These are phyloP conservation scores for Periglandula ipomoeae DNA, from an alignment of 2,329 filamentous ascomycete genomes.

Conservation along the genomic window DNA sequence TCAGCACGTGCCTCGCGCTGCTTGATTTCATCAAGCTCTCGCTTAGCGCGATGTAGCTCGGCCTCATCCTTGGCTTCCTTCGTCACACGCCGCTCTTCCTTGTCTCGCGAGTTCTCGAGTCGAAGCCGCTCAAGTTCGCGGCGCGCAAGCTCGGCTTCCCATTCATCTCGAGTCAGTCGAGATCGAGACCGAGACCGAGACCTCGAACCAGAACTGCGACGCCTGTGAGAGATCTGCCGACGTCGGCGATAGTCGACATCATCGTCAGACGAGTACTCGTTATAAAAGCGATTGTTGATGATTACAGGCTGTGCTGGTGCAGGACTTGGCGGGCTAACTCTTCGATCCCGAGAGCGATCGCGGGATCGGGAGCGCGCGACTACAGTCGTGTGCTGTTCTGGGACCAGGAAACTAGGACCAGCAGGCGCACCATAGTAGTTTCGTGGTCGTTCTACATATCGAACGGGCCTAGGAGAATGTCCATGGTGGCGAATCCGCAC, in stretches of 20 bases:
- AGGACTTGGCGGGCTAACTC: conserved; percentile 28
- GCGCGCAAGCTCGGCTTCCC: conserved; percentile 28
- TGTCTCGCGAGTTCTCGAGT: conserved; percentile 30
- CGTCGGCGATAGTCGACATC: conserved; percentile 18
- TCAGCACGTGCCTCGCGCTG: conserved; percentile 36
- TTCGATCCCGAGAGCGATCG: conserved; percentile 38
- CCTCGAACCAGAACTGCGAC: conserved; percentile 17
- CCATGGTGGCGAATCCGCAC: conserved; percentile 36
- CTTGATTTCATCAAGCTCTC: conserved; percentile 38
- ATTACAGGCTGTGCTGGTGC: conserved; percentile 36
- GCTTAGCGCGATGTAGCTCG: conserved; percentile 40
- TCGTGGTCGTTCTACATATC: conserved; percentile 36
- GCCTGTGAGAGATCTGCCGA: conserved; percentile 18
- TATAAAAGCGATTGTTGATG: conserved; percentile 49
- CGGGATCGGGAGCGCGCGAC: conserved; percentile 30
- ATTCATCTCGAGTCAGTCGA: conserved; percentile 31
- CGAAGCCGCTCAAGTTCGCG: conserved; percentile 37
- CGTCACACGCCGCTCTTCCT: conserved; percentile 24
- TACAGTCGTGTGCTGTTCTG: conserved; percentile 37
- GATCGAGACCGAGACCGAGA: conserved; percentile 17
- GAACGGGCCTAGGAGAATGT: conserved; percentile 30
- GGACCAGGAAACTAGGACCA: conserved; percentile 32
- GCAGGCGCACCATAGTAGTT: conserved; percentile 31
- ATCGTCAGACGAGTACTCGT: conserved; percentile 37
- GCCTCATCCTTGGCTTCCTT: conserved; percentile 36